Percentiles rank a stretch among this genome's conserved stretches.
phyloP scores from a whole-genome alignment of 2,329 filamentous ascomycete genomes.

The Uncinocarpus reesii region DNA sequence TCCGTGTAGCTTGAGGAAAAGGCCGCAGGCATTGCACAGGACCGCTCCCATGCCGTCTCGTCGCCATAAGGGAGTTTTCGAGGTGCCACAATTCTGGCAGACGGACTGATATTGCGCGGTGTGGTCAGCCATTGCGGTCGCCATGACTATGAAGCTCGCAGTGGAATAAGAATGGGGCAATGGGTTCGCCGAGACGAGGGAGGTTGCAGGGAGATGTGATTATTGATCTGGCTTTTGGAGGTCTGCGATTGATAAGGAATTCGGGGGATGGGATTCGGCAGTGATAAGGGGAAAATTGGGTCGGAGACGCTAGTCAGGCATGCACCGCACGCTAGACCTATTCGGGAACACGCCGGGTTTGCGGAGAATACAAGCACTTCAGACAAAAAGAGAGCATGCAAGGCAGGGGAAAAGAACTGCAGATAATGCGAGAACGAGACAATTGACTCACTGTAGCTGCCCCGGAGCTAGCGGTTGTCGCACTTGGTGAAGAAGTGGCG shows the following conservation, averaged over 20 bases:
- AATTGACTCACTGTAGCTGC: slow-evolving; percentile 35
- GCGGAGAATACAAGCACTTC: not conserved
- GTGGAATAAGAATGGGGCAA: not conserved
- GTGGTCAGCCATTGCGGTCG: slow-evolving; percentile 40
- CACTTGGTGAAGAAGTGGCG: slow-evolving; percentile 54
- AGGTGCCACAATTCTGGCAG: slow-evolving; percentile 92
- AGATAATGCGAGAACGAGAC: slow-evolving; percentile 2
- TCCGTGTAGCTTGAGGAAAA: slow-evolving; percentile 94
- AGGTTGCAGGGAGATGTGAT: slow-evolving; percentile 21
- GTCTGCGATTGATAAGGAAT: slow-evolving; percentile 18
- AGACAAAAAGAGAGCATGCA: slow-evolving; percentile 18
- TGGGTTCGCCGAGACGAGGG: slow-evolving; percentile 18
- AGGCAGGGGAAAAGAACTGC: slow-evolving; percentile 10
- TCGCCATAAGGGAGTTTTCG: slow-evolving; percentile 92
- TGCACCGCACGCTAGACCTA: slow-evolving; percentile 6
- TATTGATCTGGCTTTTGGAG: not conserved
- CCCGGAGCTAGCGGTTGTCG: slow-evolving; percentile 54
- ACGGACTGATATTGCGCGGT: slow-evolving; percentile 67
- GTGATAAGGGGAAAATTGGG: slow-evolving; percentile 38
- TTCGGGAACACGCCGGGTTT: not conserved
- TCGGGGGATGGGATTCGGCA: slow-evolving; percentile 31
- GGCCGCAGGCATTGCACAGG: slow-evolving; percentile 94
- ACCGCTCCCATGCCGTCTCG: slow-evolving; percentile 92
- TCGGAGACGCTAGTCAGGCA: slow-evolving; percentile 11
- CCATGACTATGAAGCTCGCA: slow-evolving; percentile 28